Base-by-base conservation (phyloP, 202 grass and related monocot genomes). In the Panicum virgatum region DNA sequence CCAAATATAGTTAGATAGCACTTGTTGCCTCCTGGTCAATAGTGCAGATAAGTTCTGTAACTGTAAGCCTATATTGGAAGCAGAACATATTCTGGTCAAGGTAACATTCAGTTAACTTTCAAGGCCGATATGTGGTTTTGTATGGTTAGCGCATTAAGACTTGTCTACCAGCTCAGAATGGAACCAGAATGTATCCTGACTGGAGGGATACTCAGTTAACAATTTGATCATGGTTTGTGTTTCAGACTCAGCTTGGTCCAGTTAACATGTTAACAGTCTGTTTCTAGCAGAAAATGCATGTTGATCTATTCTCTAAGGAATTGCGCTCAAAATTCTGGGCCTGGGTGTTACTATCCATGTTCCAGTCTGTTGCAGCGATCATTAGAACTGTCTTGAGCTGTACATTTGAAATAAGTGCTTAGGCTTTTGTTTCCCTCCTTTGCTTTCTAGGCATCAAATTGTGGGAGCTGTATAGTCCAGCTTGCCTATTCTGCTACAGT, bases 281-380 rank as follows among this genome's bases (percentile, higher is more conserved):
- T 74, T 56, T 51, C 23, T 7, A 29, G 67, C 67, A 70, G 23
- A 70, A 47, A 69, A 46, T 70, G 43, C 67, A 72, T 12, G 25
- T 34, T 51, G 16, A 20, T 46, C 12, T 4, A 11, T 45, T 45
- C 12, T 45, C 43, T 32, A 71, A 70, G 50, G 2, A 37, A 20
- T 7, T 15, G 50, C 25, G 7, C 26, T 50, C 25, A 72, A 72
- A 50, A 50, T 72, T 69, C 3, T 18, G 60, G 12, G 12, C 63
- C 7, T 66, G 29, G 14, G n/a, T 72, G 16, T 48, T 72, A 7
- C 15, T 38, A 30, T 76, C 22, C 20, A 38, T 53, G 9, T 22
- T 52, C 3, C 0, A 7, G 5, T 67, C 13, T 66, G 34, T 53
- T 66, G 46, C 20, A 40, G 20, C 3, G 1, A 78, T 36, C 27